Conservation (phyloP, 1,139 yeast species). For the Kurtzmaniella quercitrusa region DNA sequence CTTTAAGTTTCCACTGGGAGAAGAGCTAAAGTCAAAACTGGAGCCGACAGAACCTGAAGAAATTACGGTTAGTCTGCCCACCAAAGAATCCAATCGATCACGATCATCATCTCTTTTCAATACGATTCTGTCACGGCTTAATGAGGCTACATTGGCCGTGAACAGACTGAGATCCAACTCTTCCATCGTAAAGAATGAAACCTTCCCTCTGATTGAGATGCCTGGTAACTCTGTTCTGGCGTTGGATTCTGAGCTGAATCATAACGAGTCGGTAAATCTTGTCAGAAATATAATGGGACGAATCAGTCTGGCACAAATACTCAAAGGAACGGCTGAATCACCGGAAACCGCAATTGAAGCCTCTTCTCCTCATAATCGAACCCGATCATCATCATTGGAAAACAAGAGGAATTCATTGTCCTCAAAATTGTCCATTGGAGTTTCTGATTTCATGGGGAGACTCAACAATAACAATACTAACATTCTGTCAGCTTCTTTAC, state of each 20-base stretch:
- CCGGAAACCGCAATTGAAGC: background rate
- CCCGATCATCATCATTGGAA: slow-evolving; percentile 36
- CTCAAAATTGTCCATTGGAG: slow-evolving; percentile 37
- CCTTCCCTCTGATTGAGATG: slow-evolving; percentile 18
- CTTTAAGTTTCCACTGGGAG: slow-evolving; percentile 23
- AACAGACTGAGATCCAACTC: slow-evolving; percentile 33
- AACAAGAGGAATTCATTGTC: slow-evolving; percentile 32
- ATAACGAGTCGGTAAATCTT: slow-evolving; percentile 13
- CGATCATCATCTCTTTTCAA: slow-evolving; percentile 39
- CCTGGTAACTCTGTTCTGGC: background rate
- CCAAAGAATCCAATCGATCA: slow-evolving; percentile 19
- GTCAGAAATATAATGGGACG: slow-evolving; percentile 35
- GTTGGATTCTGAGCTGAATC: slow-evolving; percentile 10
- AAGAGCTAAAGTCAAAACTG: background rate
- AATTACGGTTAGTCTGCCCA: background rate
- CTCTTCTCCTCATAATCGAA: slow-evolving; percentile 13
- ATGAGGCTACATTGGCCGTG: slow-evolving; percentile 17
- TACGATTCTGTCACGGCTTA: slow-evolving; percentile 27
- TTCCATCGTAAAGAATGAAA: slow-evolving; percentile 22
- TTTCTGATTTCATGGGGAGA: slow-evolving; percentile 41
- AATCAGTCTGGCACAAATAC: slow-evolving; percentile 26
- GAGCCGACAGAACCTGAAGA: background rate
- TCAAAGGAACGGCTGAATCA: slow-evolving; percentile 4
- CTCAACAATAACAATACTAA: slow-evolving; percentile 23
- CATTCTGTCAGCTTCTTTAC: slow-evolving; percentile 27